Evolutionary conservation across 345 rosid species (phyloP).

Genomic region (Brassica carinata): DNA sequence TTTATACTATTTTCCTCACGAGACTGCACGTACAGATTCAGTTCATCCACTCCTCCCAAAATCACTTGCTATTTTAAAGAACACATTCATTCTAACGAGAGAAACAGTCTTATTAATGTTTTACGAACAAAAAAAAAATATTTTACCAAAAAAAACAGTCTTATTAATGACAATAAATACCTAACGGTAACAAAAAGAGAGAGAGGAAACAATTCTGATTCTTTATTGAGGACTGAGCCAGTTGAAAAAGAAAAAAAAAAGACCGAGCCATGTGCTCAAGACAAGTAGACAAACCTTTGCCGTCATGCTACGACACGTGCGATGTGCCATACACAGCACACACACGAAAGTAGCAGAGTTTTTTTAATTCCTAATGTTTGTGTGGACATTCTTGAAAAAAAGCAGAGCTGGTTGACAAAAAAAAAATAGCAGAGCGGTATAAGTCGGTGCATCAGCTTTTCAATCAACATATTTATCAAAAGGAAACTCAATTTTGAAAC

Average conservation of each 20-base stretch:
- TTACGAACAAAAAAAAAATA: too few relatives aligned
- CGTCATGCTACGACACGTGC: conserved; percentile 43
- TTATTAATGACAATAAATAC: conserved; percentile 1
- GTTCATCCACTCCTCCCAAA: conserved; percentile 4
- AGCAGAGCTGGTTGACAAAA: conserved; percentile 6
- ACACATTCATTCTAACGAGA: background rate
- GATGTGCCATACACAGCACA: conserved; percentile 19
- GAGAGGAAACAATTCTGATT: background rate
- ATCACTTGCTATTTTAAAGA: background rate
- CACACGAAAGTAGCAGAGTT: conserved; percentile 12
- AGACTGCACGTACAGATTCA: conserved; percentile 17
- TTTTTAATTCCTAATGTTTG: background rate
- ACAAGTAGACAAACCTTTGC: conserved; percentile 29
- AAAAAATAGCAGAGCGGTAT: background rate
- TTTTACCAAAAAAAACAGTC: background rate
- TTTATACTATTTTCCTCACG: background rate
- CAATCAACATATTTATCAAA: conserved; percentile 11
- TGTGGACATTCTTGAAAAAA: conserved; percentile 31
- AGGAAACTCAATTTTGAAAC: background rate
- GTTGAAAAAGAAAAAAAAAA: too few relatives aligned
- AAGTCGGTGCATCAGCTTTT: conserved; percentile 40
- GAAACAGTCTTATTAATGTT: background rate
- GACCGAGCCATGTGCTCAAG: conserved; percentile 37
- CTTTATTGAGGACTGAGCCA: conserved; percentile 9
- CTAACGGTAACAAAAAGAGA: conserved; percentile 18